Evolutionary conservation across 139 green algal genomes (phyloP).

Genomic region (Pedinophyceae sp.): DNA sequence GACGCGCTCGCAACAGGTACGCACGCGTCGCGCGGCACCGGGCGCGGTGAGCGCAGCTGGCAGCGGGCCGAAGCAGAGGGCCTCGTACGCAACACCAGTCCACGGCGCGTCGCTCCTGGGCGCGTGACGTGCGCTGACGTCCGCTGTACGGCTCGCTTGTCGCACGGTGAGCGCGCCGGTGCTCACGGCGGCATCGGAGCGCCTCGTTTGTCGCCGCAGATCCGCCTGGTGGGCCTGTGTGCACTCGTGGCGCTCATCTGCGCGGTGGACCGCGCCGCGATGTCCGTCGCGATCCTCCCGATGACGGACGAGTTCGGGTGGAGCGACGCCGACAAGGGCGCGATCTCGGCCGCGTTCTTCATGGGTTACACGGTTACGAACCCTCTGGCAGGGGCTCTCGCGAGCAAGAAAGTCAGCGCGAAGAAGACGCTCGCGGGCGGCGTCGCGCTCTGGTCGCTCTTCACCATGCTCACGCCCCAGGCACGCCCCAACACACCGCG

Average conservation of each 20-base stretch:
- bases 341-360: slow-evolving; percentile 47
- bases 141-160: no score
- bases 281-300: slow-evolving; percentile 53
- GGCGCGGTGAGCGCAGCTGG: no score
- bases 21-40: no score
- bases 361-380: slow-evolving; percentile 56
- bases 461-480: slow-evolving; percentile 55
- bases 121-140: no score
- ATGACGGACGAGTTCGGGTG: slow-evolving; percentile 49
- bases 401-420: slow-evolving; percentile 22
- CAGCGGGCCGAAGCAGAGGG: no score
- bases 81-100: no score
- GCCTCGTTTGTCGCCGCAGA: no score
- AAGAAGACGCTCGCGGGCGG: slow-evolving; percentile 43
- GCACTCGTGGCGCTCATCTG: slow-evolving; percentile 38
- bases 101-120: no score
- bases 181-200: no score
- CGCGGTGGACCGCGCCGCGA: slow-evolving; percentile 52
- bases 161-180: no score
- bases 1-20: no score
- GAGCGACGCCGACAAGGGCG: slow-evolving; percentile 45
- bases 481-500: slow-evolving; percentile 42
- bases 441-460: slow-evolving; percentile 50
- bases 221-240: slow-evolving; percentile 16
- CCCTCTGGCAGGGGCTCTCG: slow-evolving; percentile 19